A percentile compares a stretch with the other conserved stretches of the same genome.
These are phyloP conservation scores for Talaromyces piceae DNA, from an alignment of 2,329 filamentous ascomycete species.

Conservation along the genomic window DNA sequence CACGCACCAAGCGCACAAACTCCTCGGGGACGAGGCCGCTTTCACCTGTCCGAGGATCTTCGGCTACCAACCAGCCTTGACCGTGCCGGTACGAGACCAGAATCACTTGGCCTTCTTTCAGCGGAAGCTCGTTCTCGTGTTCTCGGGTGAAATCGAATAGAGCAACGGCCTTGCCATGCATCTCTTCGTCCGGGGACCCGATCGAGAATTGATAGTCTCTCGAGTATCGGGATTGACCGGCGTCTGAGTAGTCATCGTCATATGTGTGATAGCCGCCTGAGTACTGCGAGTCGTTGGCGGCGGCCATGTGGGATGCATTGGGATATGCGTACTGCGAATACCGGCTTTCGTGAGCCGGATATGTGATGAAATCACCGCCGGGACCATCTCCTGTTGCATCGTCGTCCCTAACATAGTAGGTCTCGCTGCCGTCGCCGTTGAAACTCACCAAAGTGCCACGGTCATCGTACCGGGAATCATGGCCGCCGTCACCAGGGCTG, in stretches of 20 bases:
- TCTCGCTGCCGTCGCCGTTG: conserved; percentile 63
- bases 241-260: conserved; percentile 47
- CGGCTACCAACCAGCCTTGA: conserved; percentile 93
- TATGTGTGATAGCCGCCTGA: conserved; percentile 29
- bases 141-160: conserved; percentile 92
- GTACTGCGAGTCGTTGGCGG: conserved; percentile 48
- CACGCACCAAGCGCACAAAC: conserved; percentile 83
- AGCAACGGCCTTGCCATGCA: conserved; percentile 92
- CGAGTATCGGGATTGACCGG: conserved; percentile 59
- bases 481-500: conserved; percentile 36
- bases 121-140: conserved; percentile 90
- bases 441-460: conserved; percentile 61
- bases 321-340: conserved; percentile 40
- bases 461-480: conserved; percentile 42
- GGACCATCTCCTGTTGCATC: conserved; percentile 56
- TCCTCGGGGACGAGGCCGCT: conserved; percentile 93
- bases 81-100: conserved; percentile 94
- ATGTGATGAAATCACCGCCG: conserved; percentile 73
- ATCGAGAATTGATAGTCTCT: conserved; percentile 93
- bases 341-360: conserved; percentile 58
- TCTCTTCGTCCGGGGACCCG: conserved; percentile 90
- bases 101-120: conserved; percentile 92
- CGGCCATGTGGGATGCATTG: conserved; percentile 38
- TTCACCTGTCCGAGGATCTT: conserved; percentile 89
- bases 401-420: conserved; percentile 67